Evolutionary conservation across 306 rosid species (phyloP).

Genomic region (Lithocarpus polystachyus): DNA sequence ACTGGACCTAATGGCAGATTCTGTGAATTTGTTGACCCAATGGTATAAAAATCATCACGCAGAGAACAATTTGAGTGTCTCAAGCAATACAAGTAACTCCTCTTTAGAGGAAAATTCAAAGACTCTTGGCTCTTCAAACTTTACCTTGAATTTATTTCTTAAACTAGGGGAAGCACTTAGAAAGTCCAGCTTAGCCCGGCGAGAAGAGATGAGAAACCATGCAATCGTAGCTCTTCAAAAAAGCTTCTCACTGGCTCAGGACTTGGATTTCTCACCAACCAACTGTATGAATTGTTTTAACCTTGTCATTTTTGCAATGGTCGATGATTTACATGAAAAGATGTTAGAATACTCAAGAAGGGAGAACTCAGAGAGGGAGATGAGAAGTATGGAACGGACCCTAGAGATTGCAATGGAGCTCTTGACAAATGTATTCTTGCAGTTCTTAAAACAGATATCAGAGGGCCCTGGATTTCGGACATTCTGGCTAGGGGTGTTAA

Average conservation of each 20-base stretch:
- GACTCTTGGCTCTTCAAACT: conserved; percentile 41
- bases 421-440: conserved; percentile 63
- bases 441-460: conserved; percentile 56
- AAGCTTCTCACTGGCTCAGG: conserved; percentile 67
- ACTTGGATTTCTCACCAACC: conserved; percentile 49
- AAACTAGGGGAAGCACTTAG: conserved; percentile 80
- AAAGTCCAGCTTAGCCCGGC: conserved; percentile 69
- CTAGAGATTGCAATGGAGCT: conserved; percentile 72
- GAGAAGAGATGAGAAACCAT: conserved; percentile 85
- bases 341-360: conserved; percentile 90
- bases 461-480: conserved; percentile 54
- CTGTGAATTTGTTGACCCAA: conserved; percentile 57
- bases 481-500: conserved; percentile 83
- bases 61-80: conserved; percentile 44
- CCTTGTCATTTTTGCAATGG: conserved; percentile 79
- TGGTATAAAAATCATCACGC: conserved; percentile 56
- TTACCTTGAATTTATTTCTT: conserved; percentile 54
- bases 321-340: conserved; percentile 87
- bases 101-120: conserved; percentile 53
- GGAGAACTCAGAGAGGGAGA: conserved; percentile 79
- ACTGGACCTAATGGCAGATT: conserved; percentile 56
- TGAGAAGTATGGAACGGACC: conserved; percentile 92
- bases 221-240: conserved; percentile 66
- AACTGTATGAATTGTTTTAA: conserved; percentile 65
- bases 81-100: conserved; percentile 58